Percentiles rank a stretch among this genome's conserved stretches.
These are phyloP conservation scores for Letharia lupina DNA, from an alignment of 495 filamentous ascomycete genomes.

Conservation along the genomic window DNA sequence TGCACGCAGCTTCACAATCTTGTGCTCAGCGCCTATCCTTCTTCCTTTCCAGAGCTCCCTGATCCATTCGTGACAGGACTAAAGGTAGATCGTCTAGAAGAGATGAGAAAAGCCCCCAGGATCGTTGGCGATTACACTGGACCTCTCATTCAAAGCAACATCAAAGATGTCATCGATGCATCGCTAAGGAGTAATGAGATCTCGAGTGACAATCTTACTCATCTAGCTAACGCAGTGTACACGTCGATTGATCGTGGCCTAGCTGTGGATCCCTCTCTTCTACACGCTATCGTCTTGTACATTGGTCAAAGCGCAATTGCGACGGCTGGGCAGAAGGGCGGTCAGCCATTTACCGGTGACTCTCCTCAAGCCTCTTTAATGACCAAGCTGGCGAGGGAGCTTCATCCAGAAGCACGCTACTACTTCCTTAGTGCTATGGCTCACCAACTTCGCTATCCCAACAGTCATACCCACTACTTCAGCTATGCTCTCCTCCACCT, in stretches of 20 bases:
- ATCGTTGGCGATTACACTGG: slow-evolving; percentile 53
- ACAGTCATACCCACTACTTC: slow-evolving; percentile 88
- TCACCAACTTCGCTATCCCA: slow-evolving; percentile 86
- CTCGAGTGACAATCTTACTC: slow-evolving; percentile 58
- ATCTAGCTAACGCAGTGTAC: slow-evolving; percentile 60
- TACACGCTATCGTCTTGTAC: slow-evolving; percentile 77
- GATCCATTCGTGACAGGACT: slow-evolving; percentile 74
- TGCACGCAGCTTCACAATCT: slow-evolving; percentile 85
- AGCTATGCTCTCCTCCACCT: slow-evolving; percentile 78
- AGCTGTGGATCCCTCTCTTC: slow-evolving; percentile 55
- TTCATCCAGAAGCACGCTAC: slow-evolving; percentile 73
- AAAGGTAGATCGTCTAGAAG: slow-evolving; percentile 72
- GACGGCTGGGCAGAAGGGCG: slow-evolving; percentile 47
- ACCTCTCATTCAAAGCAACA: slow-evolving; percentile 50
- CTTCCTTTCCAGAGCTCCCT: slow-evolving; percentile 63
- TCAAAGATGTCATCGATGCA: slow-evolving; percentile 61
- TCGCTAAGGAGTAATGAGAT: slow-evolving; percentile 50
- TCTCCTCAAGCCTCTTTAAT: slow-evolving; percentile 69
- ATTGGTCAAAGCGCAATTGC: slow-evolving; percentile 64
- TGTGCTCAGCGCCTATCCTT: slow-evolving; percentile 74
- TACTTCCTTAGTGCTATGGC: slow-evolving; percentile 75
- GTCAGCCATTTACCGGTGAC: slow-evolving; percentile 56
- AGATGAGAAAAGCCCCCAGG: slow-evolving; percentile 58
- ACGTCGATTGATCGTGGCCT: slow-evolving; percentile 27
- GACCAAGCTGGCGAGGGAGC: slow-evolving; percentile 61